Evolutionary conservation across 306 rosid genomes (phyloP), one percentile per base, ranked within the genome.

Genomic region (Castanopsis chinensis): DNA sequence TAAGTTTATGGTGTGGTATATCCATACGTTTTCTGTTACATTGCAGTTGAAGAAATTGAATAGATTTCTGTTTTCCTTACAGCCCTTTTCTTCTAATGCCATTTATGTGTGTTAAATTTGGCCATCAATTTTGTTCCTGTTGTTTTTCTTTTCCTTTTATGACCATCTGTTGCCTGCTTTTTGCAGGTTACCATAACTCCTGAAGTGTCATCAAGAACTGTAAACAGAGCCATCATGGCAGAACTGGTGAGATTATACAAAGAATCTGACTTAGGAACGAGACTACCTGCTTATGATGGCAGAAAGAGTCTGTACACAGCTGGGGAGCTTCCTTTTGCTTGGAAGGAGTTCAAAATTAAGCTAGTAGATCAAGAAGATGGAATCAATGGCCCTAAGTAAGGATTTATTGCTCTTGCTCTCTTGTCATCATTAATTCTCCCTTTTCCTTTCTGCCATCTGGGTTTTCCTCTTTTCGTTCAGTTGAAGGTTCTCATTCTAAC

Each of bases 241-340:
- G 99, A 95, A 68, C 90, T 95, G 72, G 99, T 95, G 91, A 89
- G 92, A 71, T 78, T 88, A 82, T 89, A 95, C 77, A 89, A 79
- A 81, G 98, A 91, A 76, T 85, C 98, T 83, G 98, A 96, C 80
- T 77, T 96, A 56, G 99, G 96, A 69, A 91, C 71, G 92, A 93
- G 98, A 78, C 97, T 96, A 59, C 99, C 98, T 30, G 99, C 98
- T 27, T 96, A 93, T 86, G 99, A 96, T 85, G 99, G 99, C 79
- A 84, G 99, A 74, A 93, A 90, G 90, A 90, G 94, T 79, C 85
- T 96, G 79, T 96, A 96, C 90, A 93, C 98, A 30, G 99, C 99
- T 79, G 99, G 99, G 69, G 91, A 87, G 85, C 94, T 95, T 76
- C 99, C 99, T 77, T 95, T 95, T 88, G 82, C 86, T 12, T 87